phyloP scores from a whole-genome alignment of 192 early-diverging fungal species.

The Mortierella alpina region DNA sequence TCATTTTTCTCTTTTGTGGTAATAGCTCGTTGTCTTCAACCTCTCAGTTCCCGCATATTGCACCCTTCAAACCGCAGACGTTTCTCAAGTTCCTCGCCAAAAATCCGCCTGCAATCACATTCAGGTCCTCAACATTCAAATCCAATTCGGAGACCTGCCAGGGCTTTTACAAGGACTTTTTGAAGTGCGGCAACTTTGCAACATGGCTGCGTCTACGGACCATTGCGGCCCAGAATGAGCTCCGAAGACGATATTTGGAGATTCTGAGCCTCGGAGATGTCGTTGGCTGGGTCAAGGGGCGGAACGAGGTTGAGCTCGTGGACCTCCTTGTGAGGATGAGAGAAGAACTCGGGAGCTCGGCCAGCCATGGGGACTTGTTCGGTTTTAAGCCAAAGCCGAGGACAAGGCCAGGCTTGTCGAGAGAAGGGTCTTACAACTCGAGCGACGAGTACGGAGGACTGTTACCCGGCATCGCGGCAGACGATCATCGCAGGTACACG shows the following conservation, averaged over 20 bases:
- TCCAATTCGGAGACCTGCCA: slow-evolving; percentile 68
- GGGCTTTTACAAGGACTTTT: slow-evolving; percentile 89
- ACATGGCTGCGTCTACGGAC: slow-evolving; percentile 91
- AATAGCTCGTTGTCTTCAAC: slow-evolving; percentile 36
- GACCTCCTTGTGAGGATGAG: slow-evolving; percentile 73
- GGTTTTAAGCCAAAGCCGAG: slow-evolving; percentile 12
- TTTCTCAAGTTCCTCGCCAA: slow-evolving; percentile 58
- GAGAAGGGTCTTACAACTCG: slow-evolving; percentile 32
- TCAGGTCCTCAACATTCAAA: slow-evolving; percentile 62
- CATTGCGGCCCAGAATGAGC: slow-evolving; percentile 81
- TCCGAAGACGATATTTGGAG: slow-evolving; percentile 79
- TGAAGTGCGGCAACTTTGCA: slow-evolving; percentile 96
- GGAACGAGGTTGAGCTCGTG: slow-evolving; percentile 73
- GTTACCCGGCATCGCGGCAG: slow-evolving; percentile 6
- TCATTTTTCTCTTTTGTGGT: not conserved
- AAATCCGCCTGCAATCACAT: slow-evolving; percentile 54
- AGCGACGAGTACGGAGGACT: slow-evolving; percentile 1
- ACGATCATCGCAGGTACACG: not conserved
- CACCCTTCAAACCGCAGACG: slow-evolving; percentile 44
- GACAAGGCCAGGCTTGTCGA: slow-evolving; percentile 21
- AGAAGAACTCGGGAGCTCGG: slow-evolving; percentile 68
- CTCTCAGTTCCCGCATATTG: slow-evolving; percentile 34
- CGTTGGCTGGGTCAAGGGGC: slow-evolving; percentile 60
- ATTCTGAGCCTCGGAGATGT: slow-evolving; percentile 73
- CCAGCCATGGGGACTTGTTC: slow-evolving; percentile 15